Conservation (phyloP, 1,284 basidiomycete species). For the Amylostereum areolatum region DNA sequence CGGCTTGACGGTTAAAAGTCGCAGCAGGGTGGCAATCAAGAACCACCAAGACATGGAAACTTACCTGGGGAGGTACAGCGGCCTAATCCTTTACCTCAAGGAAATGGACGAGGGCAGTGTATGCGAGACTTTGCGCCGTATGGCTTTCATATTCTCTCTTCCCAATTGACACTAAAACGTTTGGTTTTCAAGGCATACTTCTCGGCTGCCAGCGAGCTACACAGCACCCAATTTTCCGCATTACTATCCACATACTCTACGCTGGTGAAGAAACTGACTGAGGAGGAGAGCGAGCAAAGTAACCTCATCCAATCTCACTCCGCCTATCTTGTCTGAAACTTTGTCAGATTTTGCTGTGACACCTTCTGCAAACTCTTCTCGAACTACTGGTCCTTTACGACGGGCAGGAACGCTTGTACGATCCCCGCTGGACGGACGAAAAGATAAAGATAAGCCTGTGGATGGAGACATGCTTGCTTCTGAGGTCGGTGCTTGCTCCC, state of each 20-base stretch:
- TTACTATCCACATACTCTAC: slow-evolving; percentile 59
- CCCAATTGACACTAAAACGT: background rate
- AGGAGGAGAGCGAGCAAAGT: slow-evolving; percentile 72
- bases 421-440: slow-evolving; percentile 58
- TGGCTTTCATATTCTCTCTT: slow-evolving; percentile 23
- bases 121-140: slow-evolving; percentile 84
- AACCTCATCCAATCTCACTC: slow-evolving; percentile 12
- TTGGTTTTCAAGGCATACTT: slow-evolving; percentile 70
- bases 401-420: slow-evolving; percentile 74
- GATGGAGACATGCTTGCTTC: slow-evolving; percentile 60
- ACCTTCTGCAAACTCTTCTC: slow-evolving; percentile 33
- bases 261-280: slow-evolving; percentile 58
- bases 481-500: slow-evolving; percentile 43
- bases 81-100: slow-evolving; percentile 88
- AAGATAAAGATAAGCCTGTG: slow-evolving; percentile 51
- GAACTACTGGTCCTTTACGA: slow-evolving; percentile 54
- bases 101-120: slow-evolving; percentile 88
- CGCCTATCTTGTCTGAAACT: background rate
- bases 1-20: slow-evolving; percentile 41
- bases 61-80: slow-evolving; percentile 84
- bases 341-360: slow-evolving; percentile 44
- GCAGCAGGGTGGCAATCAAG: slow-evolving; percentile 43
- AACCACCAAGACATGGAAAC: slow-evolving; percentile 73
- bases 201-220: slow-evolving; percentile 75
- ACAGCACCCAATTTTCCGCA: slow-evolving; percentile 73